Percentiles rank a stretch among this genome's conserved stretches.
phyloP scores from a whole-genome alignment of 192 early-diverging fungal genomes.

The Pilaira anomala region DNA sequence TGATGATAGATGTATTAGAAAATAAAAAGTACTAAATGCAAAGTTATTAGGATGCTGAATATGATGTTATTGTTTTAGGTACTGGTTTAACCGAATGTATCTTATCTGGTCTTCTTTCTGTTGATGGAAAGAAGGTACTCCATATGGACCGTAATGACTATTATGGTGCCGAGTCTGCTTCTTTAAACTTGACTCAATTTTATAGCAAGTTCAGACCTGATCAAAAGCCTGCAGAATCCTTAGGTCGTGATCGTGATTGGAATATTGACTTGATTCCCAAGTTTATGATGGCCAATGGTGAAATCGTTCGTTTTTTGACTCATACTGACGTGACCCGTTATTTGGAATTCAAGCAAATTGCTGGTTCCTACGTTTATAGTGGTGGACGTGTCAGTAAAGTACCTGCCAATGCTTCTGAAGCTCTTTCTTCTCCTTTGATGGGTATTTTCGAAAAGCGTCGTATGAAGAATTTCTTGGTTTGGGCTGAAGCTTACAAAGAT shows the following conservation, averaged over 20 bases:
- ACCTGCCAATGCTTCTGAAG: conserved; percentile 86
- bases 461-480: conserved; percentile 92
- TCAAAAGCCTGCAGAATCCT: conserved; percentile 40
- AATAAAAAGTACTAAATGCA: background rate
- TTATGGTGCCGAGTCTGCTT: conserved; percentile 95
- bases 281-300: conserved; percentile 99
- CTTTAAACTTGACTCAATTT: conserved; percentile 92
- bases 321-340: conserved; percentile 98
- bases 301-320: conserved; percentile 92
- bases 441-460: conserved; percentile 94
- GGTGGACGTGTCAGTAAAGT: conserved; percentile 92
- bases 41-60: conserved; percentile 76
- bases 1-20: background rate
- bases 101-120: conserved; percentile 79
- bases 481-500: conserved; percentile 85
- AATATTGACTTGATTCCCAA: conserved; percentile 99
- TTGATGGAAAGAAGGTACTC: conserved; percentile 89
- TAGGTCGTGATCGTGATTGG: conserved; percentile 85
- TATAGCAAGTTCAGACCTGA: conserved; percentile 68
- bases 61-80: conserved; percentile 86
- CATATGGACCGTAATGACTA: conserved; percentile 96
- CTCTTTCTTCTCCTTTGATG: conserved; percentile 79
- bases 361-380: conserved; percentile 92
- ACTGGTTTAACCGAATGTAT: conserved; percentile 90
- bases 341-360: conserved; percentile 95